Base-by-base conservation (phyloP, 2,329 filamentous ascomycete genomes). In the Fusarium newnesense region DNA sequence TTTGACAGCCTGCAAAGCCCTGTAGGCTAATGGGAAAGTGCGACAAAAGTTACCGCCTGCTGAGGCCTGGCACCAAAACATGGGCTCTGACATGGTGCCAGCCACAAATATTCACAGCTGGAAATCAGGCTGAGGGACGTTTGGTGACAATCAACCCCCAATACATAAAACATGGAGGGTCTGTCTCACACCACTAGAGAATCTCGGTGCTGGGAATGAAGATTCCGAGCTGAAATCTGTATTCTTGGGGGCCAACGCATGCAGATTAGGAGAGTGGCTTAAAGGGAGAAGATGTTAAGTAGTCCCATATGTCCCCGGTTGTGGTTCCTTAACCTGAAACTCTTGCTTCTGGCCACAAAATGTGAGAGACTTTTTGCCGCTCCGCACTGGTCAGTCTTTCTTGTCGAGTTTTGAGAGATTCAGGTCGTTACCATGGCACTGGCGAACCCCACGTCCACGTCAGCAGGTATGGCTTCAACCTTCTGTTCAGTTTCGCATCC, bases 221-320 rank as follows among this genome's bases (percentile, higher is more conserved):
- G 10, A 21, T 9, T 37, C 39, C 39, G 16, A 61, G 43, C 61
- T 49, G 37, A 52, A 32, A 36, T 16, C 19, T 36, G 28, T 42
- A 26, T 63, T 40, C n/a, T n/a, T 63, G 46, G 46, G 26, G 28
- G 58, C 39, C 43, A 7, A 28, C 24, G 26, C 40, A 16, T 62
- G n/a, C 34, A 53, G 26, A 24, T 24, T 16, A 52, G 42, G 16
- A 19, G 40, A 46, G 58, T 65, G 62, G 58, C 58, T 65, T 28
- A 10, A 40, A 53, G 62, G 34, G 59, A 18, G 58, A 24, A 15
- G 19, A 44, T 39, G 34, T 64, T 65, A 65, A 65, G 62, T 63
- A 65, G 39, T 40, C n/a, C 18, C 39, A 26, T 26, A 60, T 60
- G 16, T 44, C 60, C 60, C 24, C n/a, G 34, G 40, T 21, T 13